These are phyloP conservation scores for Boletales sp. DNA, from an alignment of 768 basidiomycete species.

Conservation along the genomic window DNA sequence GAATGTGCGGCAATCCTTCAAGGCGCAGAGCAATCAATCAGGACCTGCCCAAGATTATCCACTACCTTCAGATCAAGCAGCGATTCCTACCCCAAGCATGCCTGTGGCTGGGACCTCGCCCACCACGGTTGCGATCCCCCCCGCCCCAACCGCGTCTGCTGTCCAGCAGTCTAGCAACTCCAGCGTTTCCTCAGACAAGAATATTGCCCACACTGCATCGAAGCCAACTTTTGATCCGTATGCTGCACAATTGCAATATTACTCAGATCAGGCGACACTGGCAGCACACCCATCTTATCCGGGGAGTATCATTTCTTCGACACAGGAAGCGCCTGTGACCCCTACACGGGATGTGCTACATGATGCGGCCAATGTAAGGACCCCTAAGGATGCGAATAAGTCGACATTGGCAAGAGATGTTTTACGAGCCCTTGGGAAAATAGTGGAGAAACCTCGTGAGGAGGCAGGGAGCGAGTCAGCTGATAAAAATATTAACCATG, in stretches of 20 bases:
- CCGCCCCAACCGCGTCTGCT: not conserved
- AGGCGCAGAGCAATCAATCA: slow-evolving; percentile 4
- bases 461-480: slow-evolving; percentile 4
- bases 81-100: not conserved
- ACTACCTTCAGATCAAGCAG: not conserved
- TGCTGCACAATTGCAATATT: slow-evolving; percentile 17
- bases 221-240: slow-evolving; percentile 4
- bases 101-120: not conserved
- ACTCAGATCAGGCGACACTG: slow-evolving; percentile 17
- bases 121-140: not conserved
- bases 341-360: slow-evolving; percentile 5
- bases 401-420: slow-evolving; percentile 54
- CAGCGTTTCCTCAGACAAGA: not conserved
- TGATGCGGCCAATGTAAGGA: slow-evolving; percentile 9
- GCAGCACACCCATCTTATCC: slow-evolving; percentile 5
- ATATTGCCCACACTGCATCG: not conserved
- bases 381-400: slow-evolving; percentile 43
- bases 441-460: slow-evolving; percentile 3
- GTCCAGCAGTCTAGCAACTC: not conserved
- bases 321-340: slow-evolving; percentile 2
- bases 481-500: not conserved
- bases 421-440: slow-evolving; percentile 45
- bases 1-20: slow-evolving; percentile 7
- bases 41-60: not conserved
- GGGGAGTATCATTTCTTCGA: not conserved